Evolutionary conservation across 495 filamentous ascomycete species (phyloP).

Genomic region (Lasiosphaeriaceae sp.): DNA sequence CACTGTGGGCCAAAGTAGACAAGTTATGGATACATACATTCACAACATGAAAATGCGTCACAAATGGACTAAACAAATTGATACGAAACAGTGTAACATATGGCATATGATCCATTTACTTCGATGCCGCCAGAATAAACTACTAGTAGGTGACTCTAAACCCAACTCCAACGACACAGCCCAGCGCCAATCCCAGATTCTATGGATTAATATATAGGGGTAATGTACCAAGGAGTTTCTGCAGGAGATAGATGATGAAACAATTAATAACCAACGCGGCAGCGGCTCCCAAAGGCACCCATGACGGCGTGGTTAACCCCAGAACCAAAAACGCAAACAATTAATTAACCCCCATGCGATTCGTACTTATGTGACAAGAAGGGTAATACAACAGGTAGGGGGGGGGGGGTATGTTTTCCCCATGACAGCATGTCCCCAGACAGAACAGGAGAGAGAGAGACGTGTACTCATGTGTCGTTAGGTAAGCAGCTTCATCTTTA

Average conservation of each 20-base stretch:
- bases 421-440: not conserved
- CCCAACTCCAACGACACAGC: too few species aligned
- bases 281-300: too few species aligned
- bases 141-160: not conserved
- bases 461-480: conserved; percentile 2
- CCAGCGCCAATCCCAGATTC: too few species aligned
- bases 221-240: too few species aligned
- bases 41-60: too few species aligned
- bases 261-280: not conserved
- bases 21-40: too few species aligned
- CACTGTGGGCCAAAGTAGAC: too few species aligned
- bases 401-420: not conserved
- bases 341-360: conserved; percentile 7
- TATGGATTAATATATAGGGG: too few species aligned
- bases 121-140: not conserved
- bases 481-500: not conserved
- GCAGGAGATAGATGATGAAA: not conserved
- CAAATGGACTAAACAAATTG: too few species aligned
- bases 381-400: conserved; percentile 8
- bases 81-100: too few species aligned
- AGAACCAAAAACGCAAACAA: not conserved
- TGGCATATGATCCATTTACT: too few species aligned
- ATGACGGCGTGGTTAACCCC: not conserved
- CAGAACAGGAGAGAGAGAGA: conserved; percentile 1
- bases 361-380: conserved; percentile 8